These are phyloP conservation scores for Metschnikowia gelsemii DNA, from an alignment of 805 yeast genomes.

Conservation along the genomic window DNA sequence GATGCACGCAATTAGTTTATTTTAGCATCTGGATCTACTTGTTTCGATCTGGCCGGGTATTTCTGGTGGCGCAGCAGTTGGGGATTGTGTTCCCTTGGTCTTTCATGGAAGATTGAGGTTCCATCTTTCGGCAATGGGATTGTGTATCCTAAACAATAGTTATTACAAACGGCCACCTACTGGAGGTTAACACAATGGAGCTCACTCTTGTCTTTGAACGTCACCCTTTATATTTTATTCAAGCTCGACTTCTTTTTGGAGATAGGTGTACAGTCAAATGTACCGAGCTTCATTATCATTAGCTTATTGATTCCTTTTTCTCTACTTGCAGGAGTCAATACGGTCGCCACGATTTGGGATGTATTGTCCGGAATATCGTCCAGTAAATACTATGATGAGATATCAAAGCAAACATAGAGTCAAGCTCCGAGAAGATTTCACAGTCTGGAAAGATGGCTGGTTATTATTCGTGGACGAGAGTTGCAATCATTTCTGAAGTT, in stretches of 20 bases:
- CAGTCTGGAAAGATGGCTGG: constrained; percentile 50
- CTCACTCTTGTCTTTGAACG: constrained; percentile 76
- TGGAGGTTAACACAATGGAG: constrained; percentile 73
- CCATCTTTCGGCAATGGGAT: constrained; percentile 66
- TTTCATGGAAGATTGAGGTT: constrained; percentile 16
- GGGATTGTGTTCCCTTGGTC: constrained; percentile 16
- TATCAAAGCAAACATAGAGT: constrained; percentile 79
- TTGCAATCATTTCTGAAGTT: constrained; percentile 49
- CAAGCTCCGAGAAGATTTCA: constrained; percentile 75
- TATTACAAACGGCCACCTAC: constrained; percentile 58
- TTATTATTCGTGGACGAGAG: constrained; percentile 59
- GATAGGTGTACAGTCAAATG: constrained; percentile 60
- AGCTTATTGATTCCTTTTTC: constrained; percentile 24
- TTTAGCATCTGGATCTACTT: no score
- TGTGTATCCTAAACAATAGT: constrained; percentile 64
- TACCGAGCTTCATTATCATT: constrained; percentile 48
- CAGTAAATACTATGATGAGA: constrained; percentile 58
- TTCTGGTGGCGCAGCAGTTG: not conserved
- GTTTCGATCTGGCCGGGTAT: no score
- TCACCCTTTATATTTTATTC: constrained; percentile 22
- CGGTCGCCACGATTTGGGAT: constrained; percentile 10
- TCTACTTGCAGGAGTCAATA: constrained; percentile 21
- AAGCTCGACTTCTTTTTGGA: constrained; percentile 29
- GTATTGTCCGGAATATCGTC: constrained; percentile 12
- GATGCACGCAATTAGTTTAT: no score